phyloP scores from a whole-genome alignment of 495 filamentous ascomycete species.

The Aspergillus asperescens region DNA sequence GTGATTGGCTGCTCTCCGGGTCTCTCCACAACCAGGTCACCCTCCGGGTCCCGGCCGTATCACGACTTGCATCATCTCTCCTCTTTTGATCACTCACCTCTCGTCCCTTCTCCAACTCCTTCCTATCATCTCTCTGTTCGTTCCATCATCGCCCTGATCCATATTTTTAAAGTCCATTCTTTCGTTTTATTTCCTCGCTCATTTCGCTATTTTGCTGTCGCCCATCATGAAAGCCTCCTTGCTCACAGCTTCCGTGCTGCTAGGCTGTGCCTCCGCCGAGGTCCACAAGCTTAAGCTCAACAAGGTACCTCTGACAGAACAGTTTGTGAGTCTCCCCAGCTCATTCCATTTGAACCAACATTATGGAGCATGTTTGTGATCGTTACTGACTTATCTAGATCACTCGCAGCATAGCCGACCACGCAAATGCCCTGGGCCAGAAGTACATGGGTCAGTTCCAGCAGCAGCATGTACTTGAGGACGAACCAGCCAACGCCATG shows the following conservation, averaged over 20 bases:
- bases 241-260: constrained; percentile 72
- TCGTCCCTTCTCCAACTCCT: constrained; percentile 13
- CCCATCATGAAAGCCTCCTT: constrained; percentile 75
- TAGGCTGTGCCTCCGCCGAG: constrained; percentile 75
- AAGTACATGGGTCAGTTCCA: constrained; percentile 81
- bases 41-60: background rate
- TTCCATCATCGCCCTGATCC: constrained; percentile 22
- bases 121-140: constrained; percentile 12
- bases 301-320: constrained; percentile 89
- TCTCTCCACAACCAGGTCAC: constrained; percentile 25
- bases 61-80: constrained; percentile 19
- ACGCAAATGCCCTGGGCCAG: constrained; percentile 70
- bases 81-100: constrained; percentile 3
- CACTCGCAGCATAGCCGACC: constrained; percentile 70
- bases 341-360: background rate
- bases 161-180: constrained; percentile 7
- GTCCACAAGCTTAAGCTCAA: constrained; percentile 93
- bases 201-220: constrained; percentile 9
- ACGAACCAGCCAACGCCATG: constrained; percentile 60
- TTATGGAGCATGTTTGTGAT: background rate
- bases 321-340: constrained; percentile 62
- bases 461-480: constrained; percentile 67
- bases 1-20: constrained; percentile 22
- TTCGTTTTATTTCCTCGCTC: constrained; percentile 8
- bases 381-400: constrained; percentile 42